Base-by-base conservation (phyloP, 495 filamentous ascomycete species). In the Ramalina peruviana region DNA sequence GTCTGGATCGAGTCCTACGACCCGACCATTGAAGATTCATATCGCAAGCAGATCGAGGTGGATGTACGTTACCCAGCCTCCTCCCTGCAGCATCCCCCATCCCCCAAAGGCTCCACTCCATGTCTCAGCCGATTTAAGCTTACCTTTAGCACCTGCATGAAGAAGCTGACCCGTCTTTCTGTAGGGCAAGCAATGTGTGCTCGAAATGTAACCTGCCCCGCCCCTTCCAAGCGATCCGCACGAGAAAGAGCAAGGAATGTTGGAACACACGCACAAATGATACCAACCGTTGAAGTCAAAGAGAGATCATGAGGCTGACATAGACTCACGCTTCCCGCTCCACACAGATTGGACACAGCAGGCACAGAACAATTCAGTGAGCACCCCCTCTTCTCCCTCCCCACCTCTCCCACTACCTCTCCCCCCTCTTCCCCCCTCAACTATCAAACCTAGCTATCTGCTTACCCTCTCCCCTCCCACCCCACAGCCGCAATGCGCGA, bases 1-100 rank as follows among this genome's bases (percentile, higher is more conserved):
- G 86, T 95, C 41, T 98, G 93, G 88, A 95, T 98, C 62, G 92
- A 98, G 67, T 89, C 85, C 65, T 98, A 98, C 68, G 92, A 98
- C 66, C 92, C 92, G 4, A 98, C 92, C 9, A 97, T 98, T 60
- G 92, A 98, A 67, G 88, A 98, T 67, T 94, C 92, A 40, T 98
- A 97, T 65, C 74, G 88, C 43, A 96, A 94, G 60, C 85, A 90
- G 56, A 82, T 94, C 38, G 80, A 90, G 56, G 88, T 98, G 51
- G 92, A 97, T 77, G 90, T 97, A 68, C 65, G 76, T 78, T 36
- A 33, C 30, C 30, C 30, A 11, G 9, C 30, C 25, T 41, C 49
- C 56, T 41, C 41, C 51, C 52, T 53, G 26, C 45, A 23, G 21
- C 9, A 45, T n/a, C 11, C 27, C 41, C 42, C 11, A 37, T 27